phyloP scores from a whole-genome alignment of 2,329 filamentous ascomycete species.

The Ophiosphaerella herpotricha region DNA sequence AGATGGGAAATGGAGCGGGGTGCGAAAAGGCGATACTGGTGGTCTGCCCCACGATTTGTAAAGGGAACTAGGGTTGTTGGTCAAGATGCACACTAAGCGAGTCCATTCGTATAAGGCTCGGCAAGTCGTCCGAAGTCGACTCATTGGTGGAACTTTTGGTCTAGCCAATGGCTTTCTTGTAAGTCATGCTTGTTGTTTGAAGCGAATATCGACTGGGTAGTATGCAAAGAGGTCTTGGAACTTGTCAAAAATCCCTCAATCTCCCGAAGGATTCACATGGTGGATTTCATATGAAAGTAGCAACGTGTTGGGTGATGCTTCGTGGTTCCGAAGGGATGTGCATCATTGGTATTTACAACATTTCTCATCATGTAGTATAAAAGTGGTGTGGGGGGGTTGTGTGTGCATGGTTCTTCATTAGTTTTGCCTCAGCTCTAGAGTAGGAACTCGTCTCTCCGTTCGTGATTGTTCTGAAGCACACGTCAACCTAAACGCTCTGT shows the following conservation, averaged over 20 bases:
- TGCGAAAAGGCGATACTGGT: conserved; percentile 10
- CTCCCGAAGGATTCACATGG: not conserved
- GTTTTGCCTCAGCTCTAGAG: too few species aligned
- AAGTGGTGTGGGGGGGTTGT: too few species aligned
- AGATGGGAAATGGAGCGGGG: conserved; percentile 8
- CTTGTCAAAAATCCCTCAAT: not conserved
- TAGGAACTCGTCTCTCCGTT: too few species aligned
- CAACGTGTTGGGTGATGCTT: not conserved
- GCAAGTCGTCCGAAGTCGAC: not conserved
- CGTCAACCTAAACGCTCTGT: too few species aligned
- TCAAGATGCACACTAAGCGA: conserved; percentile 11
- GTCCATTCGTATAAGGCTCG: conserved; percentile 5
- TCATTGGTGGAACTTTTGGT: conserved; percentile 13
- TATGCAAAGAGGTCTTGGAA: not conserved
- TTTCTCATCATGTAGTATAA: too few species aligned
- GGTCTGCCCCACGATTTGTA: conserved; percentile 26
- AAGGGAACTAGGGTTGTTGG: conserved; percentile 14
- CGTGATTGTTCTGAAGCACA: too few species aligned
- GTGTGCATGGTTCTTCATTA: too few species aligned
- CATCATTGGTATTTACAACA: too few species aligned
- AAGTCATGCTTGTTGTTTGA: not conserved
- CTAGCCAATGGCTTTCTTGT: not conserved
- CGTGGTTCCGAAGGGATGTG: too few species aligned
- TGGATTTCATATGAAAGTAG: not conserved
- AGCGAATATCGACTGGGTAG: not conserved